A percentile compares a stretch with the other conserved stretches of the same genome.
Conservation (phyloP, 495 filamentous ascomycete species). For the Xylaria acuta region DNA sequence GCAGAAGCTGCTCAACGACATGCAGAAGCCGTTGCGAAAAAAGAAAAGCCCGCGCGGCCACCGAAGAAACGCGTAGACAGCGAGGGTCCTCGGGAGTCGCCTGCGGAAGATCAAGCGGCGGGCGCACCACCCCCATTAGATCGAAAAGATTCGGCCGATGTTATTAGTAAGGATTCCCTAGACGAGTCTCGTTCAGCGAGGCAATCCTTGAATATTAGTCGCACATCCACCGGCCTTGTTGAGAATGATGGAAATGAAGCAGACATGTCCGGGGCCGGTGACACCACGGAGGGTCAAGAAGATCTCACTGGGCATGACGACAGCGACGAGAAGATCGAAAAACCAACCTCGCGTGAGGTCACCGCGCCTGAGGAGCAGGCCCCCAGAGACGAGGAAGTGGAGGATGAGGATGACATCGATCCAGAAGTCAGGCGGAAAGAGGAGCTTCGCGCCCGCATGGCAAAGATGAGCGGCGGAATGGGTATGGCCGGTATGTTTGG, state of each 20-base stretch:
- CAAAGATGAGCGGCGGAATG: conserved; percentile 98
- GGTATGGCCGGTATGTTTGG: conserved; percentile 96
- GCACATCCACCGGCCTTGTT: conserved; percentile 57
- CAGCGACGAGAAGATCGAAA: conserved; percentile 61
- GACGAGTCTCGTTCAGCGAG: conserved; percentile 60
- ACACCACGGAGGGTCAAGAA: conserved; percentile 80
- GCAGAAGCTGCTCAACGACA: conserved; percentile 82
- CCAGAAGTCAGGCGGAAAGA: conserved; percentile 85
- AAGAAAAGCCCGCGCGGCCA: conserved; percentile 85
- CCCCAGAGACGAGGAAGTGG: conserved; percentile 65
- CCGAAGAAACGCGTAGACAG: conserved; percentile 79
- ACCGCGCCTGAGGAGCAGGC: conserved; percentile 36
- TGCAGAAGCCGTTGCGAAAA: conserved; percentile 78
- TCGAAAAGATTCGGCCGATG: conserved; percentile 58
- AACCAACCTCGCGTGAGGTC: conserved; percentile 35
- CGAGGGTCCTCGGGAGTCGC: conserved; percentile 37
- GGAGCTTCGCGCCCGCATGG: conserved; percentile 93
- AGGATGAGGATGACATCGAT: conserved; percentile 89
- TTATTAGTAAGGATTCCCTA: conserved; percentile 60
- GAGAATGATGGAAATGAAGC: conserved; percentile 83
- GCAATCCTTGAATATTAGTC: conserved; percentile 49
- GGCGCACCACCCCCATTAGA: conserved; percentile 50
- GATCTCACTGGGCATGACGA: conserved; percentile 79
- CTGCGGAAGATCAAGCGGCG: conserved; percentile 47
- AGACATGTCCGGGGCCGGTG: conserved; percentile 85